Evolutionary conservation across 495 filamentous ascomycete genomes (phyloP).

Genomic region (Mycothermus thermophilus): DNA sequence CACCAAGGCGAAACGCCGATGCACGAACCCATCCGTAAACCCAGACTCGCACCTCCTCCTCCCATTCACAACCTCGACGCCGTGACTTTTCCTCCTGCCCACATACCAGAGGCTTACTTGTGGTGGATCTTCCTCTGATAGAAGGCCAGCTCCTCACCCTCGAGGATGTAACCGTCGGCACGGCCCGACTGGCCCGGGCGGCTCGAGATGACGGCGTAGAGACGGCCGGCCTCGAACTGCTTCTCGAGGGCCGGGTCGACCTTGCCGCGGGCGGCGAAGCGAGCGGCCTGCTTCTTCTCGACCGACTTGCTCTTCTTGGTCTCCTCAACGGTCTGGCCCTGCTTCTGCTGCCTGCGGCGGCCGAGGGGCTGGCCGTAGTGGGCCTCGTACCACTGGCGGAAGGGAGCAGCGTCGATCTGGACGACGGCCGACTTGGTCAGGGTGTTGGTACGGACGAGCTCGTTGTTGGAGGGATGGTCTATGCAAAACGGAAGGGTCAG

Average conservation of each 20-base stretch:
- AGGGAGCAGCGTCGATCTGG: slow-evolving; percentile 95
- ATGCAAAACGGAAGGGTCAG: slow-evolving; percentile 2
- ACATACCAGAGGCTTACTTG: slow-evolving; percentile 50
- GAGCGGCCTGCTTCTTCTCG: slow-evolving; percentile 86
- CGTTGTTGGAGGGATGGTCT: slow-evolving; percentile 98
- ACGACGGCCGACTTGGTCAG: slow-evolving; percentile 96
- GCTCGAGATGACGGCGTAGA: slow-evolving; percentile 82
- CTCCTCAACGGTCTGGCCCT: slow-evolving; percentile 47
- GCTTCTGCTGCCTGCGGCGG: slow-evolving; percentile 77
- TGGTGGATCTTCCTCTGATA: slow-evolving; percentile 96
- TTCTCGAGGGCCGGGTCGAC: slow-evolving; percentile 83
- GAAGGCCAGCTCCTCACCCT: slow-evolving; percentile 98
- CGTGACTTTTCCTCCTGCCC: too few relatives aligned
- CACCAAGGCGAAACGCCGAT: slow-evolving; percentile 20
- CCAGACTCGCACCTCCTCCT: slow-evolving; percentile 6
- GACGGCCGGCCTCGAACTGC: slow-evolving; percentile 96
- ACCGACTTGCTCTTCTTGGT: slow-evolving; percentile 83
- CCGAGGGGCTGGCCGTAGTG: slow-evolving; percentile 89
- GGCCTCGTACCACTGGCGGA: slow-evolving; percentile 99
- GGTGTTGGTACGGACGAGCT: slow-evolving; percentile 99
- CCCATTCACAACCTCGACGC: too few relatives aligned
- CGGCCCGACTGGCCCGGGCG: slow-evolving; percentile 94
- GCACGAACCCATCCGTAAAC: slow-evolving; percentile 9
- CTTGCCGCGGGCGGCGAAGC: slow-evolving; percentile 72
- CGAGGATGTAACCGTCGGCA: slow-evolving; percentile 91